These are phyloP conservation scores for Canariomyces notabilis DNA, from an alignment of 2,329 filamentous ascomycete species.

Conservation along the genomic window DNA sequence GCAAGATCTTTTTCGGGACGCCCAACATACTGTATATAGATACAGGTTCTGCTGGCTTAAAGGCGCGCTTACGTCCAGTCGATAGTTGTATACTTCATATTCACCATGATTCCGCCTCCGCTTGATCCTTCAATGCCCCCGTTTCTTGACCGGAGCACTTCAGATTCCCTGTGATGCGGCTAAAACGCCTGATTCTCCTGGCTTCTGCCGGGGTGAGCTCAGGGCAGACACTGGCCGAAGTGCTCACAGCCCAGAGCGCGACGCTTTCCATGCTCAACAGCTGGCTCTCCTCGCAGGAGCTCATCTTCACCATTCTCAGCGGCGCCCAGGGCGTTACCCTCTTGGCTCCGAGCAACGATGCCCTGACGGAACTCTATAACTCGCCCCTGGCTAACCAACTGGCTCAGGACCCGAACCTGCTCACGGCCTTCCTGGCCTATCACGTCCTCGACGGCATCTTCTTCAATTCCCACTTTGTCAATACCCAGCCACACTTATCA, in stretches of 20 bases:
- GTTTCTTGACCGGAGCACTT: too few species aligned
- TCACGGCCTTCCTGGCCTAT: slow-evolving; percentile 47
- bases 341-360: slow-evolving; percentile 52
- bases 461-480: slow-evolving; percentile 26
- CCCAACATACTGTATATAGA: too few species aligned
- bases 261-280: slow-evolving; percentile 23
- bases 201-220: background rate
- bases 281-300: slow-evolving; percentile 34
- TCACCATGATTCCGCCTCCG: too few species aligned
- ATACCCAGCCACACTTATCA: slow-evolving; percentile 28
- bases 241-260: slow-evolving; percentile 19
- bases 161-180: slow-evolving; percentile 14
- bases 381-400: slow-evolving; percentile 26
- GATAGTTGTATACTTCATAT: too few species aligned
- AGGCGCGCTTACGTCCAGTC: too few species aligned
- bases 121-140: too few species aligned
- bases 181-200: slow-evolving; percentile 4
- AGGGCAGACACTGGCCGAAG: slow-evolving; percentile 17
- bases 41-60: too few species aligned
- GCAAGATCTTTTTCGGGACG: too few species aligned
- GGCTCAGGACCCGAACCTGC: slow-evolving; percentile 21
- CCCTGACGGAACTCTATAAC: slow-evolving; percentile 36
- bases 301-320: slow-evolving; percentile 34
- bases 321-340: slow-evolving; percentile 49
- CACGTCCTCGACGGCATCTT: slow-evolving; percentile 54